phyloP scores from a whole-genome alignment of 306 rosid genomes.

The Mimosa bimucronata region DNA sequence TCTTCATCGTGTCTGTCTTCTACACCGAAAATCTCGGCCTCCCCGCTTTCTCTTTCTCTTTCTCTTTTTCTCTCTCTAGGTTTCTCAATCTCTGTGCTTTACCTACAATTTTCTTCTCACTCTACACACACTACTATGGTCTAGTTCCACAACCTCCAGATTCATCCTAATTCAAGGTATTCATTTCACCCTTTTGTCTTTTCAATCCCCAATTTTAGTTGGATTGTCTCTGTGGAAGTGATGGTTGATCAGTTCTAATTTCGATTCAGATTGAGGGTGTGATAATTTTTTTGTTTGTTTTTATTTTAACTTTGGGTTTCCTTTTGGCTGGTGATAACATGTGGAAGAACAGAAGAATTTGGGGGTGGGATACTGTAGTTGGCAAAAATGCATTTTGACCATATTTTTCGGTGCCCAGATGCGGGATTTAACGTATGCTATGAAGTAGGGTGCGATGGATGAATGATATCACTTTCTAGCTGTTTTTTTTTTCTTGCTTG shows the following conservation, averaged over 20 bases:
- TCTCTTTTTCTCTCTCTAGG: constrained; percentile 38
- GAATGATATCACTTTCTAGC: constrained; percentile 8
- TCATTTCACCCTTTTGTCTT: constrained; percentile 12
- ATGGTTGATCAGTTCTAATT: constrained; percentile 29
- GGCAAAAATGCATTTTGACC: constrained; percentile 34
- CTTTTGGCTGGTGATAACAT: constrained; percentile 40
- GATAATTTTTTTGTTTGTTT: constrained; percentile 29
- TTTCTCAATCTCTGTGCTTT: constrained; percentile 26
- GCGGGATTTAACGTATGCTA: constrained; percentile 40
- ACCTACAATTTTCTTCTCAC: constrained; percentile 31
- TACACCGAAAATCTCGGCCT: constrained; percentile 51
- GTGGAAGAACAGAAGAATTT: constrained; percentile 29
- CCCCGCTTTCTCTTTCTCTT: no score
- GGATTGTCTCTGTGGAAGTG: constrained; percentile 29
- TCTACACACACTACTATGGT: constrained; percentile 30
- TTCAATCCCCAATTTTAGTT: constrained; percentile 36
- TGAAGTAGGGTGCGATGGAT: constrained; percentile 40
- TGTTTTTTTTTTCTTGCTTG: constrained; percentile 9
- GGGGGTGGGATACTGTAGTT: constrained; percentile 33
- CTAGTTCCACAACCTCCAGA: constrained; percentile 29
- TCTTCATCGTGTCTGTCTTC: constrained; percentile 49
- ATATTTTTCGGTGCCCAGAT: constrained; percentile 33
- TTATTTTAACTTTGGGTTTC: constrained; percentile 9
- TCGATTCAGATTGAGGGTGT: constrained; percentile 34
- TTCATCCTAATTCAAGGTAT: constrained; percentile 41